Evolutionary conservation across 345 rosid genomes (phyloP), one percentile per base, ranked within the genome.

Genomic region (Angophora floribunda): DNA sequence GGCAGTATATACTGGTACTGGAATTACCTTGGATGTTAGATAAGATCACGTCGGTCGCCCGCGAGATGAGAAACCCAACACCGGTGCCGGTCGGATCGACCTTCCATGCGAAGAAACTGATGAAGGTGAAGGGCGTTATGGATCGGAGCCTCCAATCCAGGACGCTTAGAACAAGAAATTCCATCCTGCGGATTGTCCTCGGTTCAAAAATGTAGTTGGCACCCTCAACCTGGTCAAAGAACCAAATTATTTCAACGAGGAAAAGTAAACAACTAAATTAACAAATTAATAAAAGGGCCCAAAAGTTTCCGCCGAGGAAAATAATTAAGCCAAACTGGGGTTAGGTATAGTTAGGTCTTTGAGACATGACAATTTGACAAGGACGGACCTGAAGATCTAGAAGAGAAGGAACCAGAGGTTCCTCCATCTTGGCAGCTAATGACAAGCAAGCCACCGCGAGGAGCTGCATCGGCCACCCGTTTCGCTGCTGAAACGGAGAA

Each of bases 351-450:
- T 19, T 75, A 75, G 22, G 82, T 75, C 49, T 1, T 41, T 21
- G 7, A 41, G 84, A 75, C 84, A 21, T 75, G 84, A 75, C 84
- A 41, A 75, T 5, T 19, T 41, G 84, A 75, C 84, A 19, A 75
- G 9, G 80, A 97, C 99, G 9, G 80, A 97, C 99, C 97, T 98
- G 99, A n/a, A 98, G 94, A 93, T 96, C 97, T 87, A 96, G 70
- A 30, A 97, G 95, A 88, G 91, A 89, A 89, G 99, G 99, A 95
- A 94, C 99, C 87, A 95, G 93, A 87, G 96, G 93, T 91, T 97
- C 99, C 98, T 98, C 99, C 99, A 98, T 95, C 91, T 98, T 98
- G 3, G 99, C 99, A 41, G 99, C 99, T 90, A 98, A 87, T 26
- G 99, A 98, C 94, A 98, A 90, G 94, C 99, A 98, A 86, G 99